phyloP scores from a whole-genome alignment of 2,329 filamentous ascomycete genomes.

The Alternaria dauci region DNA sequence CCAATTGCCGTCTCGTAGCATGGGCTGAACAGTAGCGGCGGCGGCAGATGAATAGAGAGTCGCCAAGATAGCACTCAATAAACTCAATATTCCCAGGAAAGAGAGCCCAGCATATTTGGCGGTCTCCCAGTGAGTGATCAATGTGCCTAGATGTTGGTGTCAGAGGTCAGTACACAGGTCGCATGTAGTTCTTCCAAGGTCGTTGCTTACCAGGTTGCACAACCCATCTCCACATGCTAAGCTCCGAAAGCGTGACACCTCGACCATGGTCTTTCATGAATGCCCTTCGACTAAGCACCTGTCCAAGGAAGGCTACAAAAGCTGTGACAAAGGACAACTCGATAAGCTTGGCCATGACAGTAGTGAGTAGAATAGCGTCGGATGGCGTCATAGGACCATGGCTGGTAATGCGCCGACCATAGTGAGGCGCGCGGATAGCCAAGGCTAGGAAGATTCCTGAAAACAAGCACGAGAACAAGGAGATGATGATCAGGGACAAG shows the following conservation, averaged over 20 bases:
- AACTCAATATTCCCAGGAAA: conserved; percentile 69
- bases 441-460: conserved; percentile 73
- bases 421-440: conserved; percentile 69
- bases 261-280: conserved; percentile 64
- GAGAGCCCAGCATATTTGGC: conserved; percentile 70
- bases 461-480: conserved; percentile 69
- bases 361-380: conserved; percentile 72
- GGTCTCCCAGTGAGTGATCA: conserved; percentile 73
- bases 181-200: background rate
- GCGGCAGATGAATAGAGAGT: conserved; percentile 81
- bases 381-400: conserved; percentile 64
- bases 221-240: conserved; percentile 78
- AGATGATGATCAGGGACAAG: conserved; percentile 53
- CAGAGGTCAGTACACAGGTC: conserved; percentile 18
- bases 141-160: conserved; percentile 46
- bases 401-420: conserved; percentile 65
- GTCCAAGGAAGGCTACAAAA: conserved; percentile 77
- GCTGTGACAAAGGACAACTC: conserved; percentile 81
- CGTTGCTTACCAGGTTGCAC: conserved; percentile 56
- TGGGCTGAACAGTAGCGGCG: conserved; percentile 74
- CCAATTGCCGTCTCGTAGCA: conserved; percentile 67
- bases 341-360: conserved; percentile 76
- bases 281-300: conserved; percentile 75
- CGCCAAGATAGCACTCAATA: conserved; percentile 70
- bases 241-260: conserved; percentile 77